Conservation (phyloP, 2,329 filamentous ascomycete genomes). For the Fusarium paranaense region DNA sequence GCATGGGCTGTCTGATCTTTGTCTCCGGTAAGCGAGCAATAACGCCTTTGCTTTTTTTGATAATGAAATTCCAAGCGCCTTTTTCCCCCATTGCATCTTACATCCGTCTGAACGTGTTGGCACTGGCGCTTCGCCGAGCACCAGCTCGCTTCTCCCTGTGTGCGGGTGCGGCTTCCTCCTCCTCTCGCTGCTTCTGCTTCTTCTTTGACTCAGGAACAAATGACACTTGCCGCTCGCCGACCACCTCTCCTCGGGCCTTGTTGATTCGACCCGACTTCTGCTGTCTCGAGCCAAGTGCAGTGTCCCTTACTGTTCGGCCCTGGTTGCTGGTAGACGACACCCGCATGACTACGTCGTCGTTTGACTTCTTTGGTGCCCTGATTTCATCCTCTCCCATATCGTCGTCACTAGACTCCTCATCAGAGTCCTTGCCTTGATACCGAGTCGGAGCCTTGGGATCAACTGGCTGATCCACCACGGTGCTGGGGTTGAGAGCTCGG, state of each 20-base stretch:
- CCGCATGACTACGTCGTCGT: slow-evolving; percentile 68
- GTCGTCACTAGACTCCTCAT: slow-evolving; percentile 58
- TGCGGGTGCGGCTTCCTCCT: slow-evolving; percentile 40
- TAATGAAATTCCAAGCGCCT: slow-evolving; percentile 41
- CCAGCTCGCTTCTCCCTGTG: slow-evolving; percentile 51
- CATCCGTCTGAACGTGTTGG: slow-evolving; percentile 79
- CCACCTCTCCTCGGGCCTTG: slow-evolving; percentile 63
- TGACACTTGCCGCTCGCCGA: slow-evolving; percentile 76
- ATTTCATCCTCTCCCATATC: slow-evolving; percentile 49
- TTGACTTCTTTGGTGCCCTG: slow-evolving; percentile 37
- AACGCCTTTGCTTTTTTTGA: slow-evolving; percentile 38
- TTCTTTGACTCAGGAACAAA: slow-evolving; percentile 73
- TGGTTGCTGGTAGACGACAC: slow-evolving; percentile 77
- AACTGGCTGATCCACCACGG: slow-evolving; percentile 57
- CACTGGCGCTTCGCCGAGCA: slow-evolving; percentile 77
- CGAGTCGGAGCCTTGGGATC: slow-evolving; percentile 51
- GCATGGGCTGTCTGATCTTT: slow-evolving; percentile 39
- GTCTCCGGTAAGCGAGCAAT: slow-evolving; percentile 38
- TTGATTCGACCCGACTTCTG: slow-evolving; percentile 61
- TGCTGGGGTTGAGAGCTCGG: slow-evolving; percentile 88
- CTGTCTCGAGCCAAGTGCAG: slow-evolving; percentile 66
- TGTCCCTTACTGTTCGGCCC: slow-evolving; percentile 66
- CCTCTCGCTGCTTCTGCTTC: slow-evolving; percentile 58
- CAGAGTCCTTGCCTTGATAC: slow-evolving; percentile 56
- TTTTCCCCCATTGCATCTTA: slow-evolving; percentile 50